phyloP scores from a whole-genome alignment of 768 basidiomycete genomes.

The Phanerodontia chrysosporium region DNA sequence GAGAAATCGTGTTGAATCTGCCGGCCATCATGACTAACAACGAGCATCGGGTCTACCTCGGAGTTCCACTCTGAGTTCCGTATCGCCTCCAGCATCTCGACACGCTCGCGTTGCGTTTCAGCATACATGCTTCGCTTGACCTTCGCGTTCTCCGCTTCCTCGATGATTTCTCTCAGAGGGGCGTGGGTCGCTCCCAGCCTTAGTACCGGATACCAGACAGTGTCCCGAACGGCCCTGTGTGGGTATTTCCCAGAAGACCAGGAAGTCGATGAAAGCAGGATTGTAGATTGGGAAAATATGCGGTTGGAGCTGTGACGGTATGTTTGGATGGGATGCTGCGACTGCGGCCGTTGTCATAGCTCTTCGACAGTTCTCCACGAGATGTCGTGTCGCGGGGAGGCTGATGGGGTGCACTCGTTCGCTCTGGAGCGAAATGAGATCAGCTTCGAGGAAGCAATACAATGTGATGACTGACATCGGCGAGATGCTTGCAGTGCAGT shows the following conservation, averaged over 20 bases:
- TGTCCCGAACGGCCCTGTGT: constrained; percentile 58
- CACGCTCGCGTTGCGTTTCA: constrained; percentile 76
- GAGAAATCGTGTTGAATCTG: constrained; percentile 61
- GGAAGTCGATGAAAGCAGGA: constrained; percentile 65
- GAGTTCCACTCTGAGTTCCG: constrained; percentile 69
- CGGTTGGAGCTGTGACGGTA: constrained; percentile 47
- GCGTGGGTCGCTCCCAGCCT: constrained; percentile 69
- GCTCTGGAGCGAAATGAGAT: background rate
- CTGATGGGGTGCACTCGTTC: background rate
- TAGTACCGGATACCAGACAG: constrained; percentile 50
- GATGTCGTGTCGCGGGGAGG: constrained; percentile 28
- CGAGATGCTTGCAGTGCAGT: constrained; percentile 45
- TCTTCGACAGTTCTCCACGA: constrained; percentile 51
- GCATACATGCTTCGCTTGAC: constrained; percentile 85
- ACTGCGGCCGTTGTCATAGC: constrained; percentile 32
- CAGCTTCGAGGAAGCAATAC: background rate
- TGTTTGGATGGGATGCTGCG: constrained; percentile 45
- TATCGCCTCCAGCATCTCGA: constrained; percentile 63
- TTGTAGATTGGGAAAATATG: constrained; percentile 79
- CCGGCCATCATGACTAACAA: constrained; percentile 42
- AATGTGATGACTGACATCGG: constrained; percentile 33
- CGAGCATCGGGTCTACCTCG: constrained; percentile 71
- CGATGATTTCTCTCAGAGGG: constrained; percentile 55
- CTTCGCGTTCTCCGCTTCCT: constrained; percentile 57
- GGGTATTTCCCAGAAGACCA: constrained; percentile 75